A percentile compares a stretch with the other conserved stretches of the same genome.
Evolutionary conservation across 306 rosid species (phyloP).

Genomic region (Glycine tomentella): DNA sequence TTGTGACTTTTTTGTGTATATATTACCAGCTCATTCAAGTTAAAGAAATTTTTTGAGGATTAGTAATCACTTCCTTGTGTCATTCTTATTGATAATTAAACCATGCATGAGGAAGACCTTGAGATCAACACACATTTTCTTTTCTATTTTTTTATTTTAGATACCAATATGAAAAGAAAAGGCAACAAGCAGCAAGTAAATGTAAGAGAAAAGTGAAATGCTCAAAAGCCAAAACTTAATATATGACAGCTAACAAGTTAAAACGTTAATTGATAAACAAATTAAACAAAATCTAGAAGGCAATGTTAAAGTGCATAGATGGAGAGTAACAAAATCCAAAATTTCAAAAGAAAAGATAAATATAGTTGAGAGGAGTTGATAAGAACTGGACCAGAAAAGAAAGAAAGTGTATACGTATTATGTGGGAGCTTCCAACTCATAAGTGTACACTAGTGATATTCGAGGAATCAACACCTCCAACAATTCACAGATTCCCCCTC

Average conservation of each 20-base stretch:
- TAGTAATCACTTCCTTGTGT: slow-evolving; percentile 1
- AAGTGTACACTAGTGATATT: no score
- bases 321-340: background rate
- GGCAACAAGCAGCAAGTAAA: background rate
- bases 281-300: background rate
- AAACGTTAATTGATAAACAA: background rate
- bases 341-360: background rate
- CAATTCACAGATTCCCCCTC: no score
- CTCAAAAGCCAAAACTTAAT: background rate
- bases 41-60: background rate
- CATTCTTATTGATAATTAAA: slow-evolving; percentile 11
- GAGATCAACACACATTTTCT: background rate
- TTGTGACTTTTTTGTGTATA: background rate
- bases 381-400: no score
- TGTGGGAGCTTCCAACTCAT: no score
- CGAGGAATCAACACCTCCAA: no score
- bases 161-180: slow-evolving; percentile 5
- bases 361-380: background rate
- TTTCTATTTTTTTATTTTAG: background rate
- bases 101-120: slow-evolving; percentile 4
- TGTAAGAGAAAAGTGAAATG: slow-evolving; percentile 22
- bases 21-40: slow-evolving; percentile 6
- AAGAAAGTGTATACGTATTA: no score
- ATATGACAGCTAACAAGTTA: background rate
- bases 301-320: background rate